phyloP scores from a whole-genome alignment of 1,139 yeast species.

The Yamadazyma triangularis region DNA sequence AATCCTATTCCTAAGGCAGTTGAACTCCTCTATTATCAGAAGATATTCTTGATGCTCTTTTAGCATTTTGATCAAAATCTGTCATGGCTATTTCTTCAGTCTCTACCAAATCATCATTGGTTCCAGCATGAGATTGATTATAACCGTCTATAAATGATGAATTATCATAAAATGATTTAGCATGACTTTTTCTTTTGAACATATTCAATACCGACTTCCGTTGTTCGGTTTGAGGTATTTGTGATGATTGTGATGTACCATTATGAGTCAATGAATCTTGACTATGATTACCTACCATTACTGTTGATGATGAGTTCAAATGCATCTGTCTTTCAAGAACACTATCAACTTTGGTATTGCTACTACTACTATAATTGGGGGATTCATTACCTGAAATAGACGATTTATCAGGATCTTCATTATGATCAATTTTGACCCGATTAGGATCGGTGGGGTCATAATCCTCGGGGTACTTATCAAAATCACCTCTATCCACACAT shows the following conservation, averaged over 20 bases:
- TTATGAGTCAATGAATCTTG: not conserved
- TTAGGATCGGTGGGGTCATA: constrained; percentile 65
- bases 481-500: constrained; percentile 57
- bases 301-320: constrained; percentile 12
- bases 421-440: constrained; percentile 35
- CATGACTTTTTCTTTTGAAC: constrained; percentile 24
- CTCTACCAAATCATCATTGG: constrained; percentile 17
- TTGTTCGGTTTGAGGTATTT: constrained; percentile 4
- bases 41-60: constrained; percentile 21
- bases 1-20: too few species aligned
- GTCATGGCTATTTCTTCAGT: constrained; percentile 53
- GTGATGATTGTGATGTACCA: not conserved
- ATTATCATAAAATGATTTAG: constrained; percentile 24
- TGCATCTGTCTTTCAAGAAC: constrained; percentile 7
- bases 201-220: constrained; percentile 23
- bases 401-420: constrained; percentile 16
- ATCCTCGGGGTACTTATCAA: constrained; percentile 50
- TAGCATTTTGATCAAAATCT: constrained; percentile 29
- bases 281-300: constrained; percentile 5
- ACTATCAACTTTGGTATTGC: constrained; percentile 1
- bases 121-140: constrained; percentile 13
- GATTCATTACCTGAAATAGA: constrained; percentile 11
- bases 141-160: constrained; percentile 29
- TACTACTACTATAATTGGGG: constrained; percentile 5
- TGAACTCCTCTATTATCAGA: constrained; percentile 18